These are phyloP conservation scores for Paracorniculantispora psalliotae DNA, from an alignment of 2,329 filamentous ascomycete genomes.

Conservation along the genomic window DNA sequence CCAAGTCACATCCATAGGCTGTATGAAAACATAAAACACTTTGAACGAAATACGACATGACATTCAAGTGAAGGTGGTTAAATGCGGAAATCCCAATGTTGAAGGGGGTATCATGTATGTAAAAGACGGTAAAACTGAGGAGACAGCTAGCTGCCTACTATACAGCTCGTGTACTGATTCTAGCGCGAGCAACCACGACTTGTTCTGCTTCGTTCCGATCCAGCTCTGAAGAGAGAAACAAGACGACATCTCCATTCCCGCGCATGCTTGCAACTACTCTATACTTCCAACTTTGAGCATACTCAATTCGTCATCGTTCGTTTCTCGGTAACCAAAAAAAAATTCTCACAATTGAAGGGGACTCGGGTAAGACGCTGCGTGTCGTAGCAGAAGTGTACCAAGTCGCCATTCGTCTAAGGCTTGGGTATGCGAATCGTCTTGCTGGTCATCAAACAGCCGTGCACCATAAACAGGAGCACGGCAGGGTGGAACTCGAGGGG, in stretches of 20 bases:
- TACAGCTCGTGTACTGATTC: neutral
- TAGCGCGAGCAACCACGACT: neutral
- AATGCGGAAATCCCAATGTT: constrained; percentile 5
- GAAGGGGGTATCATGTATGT: constrained; percentile 11
- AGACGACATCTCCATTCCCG: neutral
- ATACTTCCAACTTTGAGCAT: neutral
- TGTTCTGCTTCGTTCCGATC: neutral
- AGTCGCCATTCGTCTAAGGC: constrained; percentile 43
- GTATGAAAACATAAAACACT: neutral
- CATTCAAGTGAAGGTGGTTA: neutral
- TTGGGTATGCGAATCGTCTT: constrained; percentile 95
- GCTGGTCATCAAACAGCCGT: constrained; percentile 92
- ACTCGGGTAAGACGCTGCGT: neutral
- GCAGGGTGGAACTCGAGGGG: constrained; percentile 78
- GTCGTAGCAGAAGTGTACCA: too few species aligned
- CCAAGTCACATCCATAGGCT: neutral
- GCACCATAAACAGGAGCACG: constrained; percentile 74
- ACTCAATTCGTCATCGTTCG: neutral
- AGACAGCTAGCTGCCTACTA: neutral
- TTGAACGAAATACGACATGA: neutral
- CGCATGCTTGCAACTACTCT: neutral
- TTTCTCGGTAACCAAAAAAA: neutral
- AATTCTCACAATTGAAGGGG: neutral
- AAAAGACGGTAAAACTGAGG: neutral
- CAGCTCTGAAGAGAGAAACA: neutral